Base-by-base conservation (phyloP, 1,284 basidiomycete species). In the Rhodotorula sp. region DNA sequence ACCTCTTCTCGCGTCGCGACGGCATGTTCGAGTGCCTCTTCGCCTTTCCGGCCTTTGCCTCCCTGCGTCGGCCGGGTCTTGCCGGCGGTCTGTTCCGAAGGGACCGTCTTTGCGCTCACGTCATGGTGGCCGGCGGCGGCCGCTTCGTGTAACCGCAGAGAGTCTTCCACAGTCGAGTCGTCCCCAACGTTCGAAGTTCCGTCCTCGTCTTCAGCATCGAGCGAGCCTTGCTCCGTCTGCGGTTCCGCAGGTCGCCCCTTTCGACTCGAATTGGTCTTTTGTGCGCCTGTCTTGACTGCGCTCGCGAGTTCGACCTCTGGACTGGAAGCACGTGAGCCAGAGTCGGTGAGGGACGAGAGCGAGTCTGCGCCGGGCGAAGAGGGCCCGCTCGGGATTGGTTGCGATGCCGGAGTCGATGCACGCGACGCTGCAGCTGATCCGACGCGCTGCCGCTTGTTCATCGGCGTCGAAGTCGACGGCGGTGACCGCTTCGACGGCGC, bases 1-100 rank as follows among this genome's bases (percentile, higher is more conserved):
- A 75, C 74, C 57, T 75, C 66, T 54, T 75, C 74, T 24, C 74
- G 48, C 48, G 72, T 70, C 3, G 74, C 74, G 17, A 74, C 72
- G 2, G 72, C 74, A 45, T 75, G 69, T 48, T 74, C 68, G n/a
- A 75, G 62, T 7, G 72, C 74, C 62, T 74, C 72, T 44, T 75
- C 74, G 6, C 72, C 74, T n/a, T 42, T 57, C 20, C 57, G 37
- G 4, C 74, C 74, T 33, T 75, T 75, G 15, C 74, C 74, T 18
- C 71, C 71, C 56, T 72, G 70, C 22, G 67, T 74, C 54, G 65
- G 64, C n/a, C 67, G 26, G 18, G 37, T 42, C 6, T 62, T 24
- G 42, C 53, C 48, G 6, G 45, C 63, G n/a, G 22, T 59, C 26
- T 71, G 66, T 7, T 44, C n/a, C 7, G 37, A 15, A 17, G 67